Conservation (phyloP, 1,284 basidiomycete species). For the Ceratobasidium sp. region DNA sequence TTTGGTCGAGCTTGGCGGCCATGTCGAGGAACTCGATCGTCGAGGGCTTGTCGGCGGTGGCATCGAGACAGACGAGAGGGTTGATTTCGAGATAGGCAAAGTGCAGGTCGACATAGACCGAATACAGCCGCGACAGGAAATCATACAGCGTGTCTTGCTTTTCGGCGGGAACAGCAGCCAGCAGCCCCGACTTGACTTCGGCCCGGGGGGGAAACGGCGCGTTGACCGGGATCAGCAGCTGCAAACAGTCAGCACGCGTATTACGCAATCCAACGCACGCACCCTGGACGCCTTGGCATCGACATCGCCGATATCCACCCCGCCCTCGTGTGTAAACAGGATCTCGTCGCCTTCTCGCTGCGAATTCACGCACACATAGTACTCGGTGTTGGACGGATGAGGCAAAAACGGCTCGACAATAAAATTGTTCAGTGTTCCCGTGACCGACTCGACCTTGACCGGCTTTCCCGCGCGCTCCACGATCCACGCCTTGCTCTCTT, state of each 20-base stretch:
- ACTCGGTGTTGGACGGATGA: constrained; percentile 92
- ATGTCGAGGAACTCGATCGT: constrained; percentile 98
- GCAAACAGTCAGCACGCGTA: constrained; percentile 54
- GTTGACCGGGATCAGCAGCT: constrained; percentile 83
- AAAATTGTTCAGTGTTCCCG: constrained; percentile 95
- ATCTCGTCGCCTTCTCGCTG: constrained; percentile 94
- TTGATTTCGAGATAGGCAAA: constrained; percentile 99
- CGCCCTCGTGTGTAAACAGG: constrained; percentile 98
- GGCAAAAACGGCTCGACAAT: constrained; percentile 99
- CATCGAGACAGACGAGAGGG: constrained; percentile 94
- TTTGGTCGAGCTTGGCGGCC: constrained; percentile 99
- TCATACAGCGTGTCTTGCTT: constrained; percentile 91
- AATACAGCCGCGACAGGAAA: constrained; percentile 95
- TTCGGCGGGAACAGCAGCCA: constrained; percentile 75
- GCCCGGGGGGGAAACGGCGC: constrained; percentile 81
- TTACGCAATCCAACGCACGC: neutral
- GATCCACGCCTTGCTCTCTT: constrained; percentile 88
- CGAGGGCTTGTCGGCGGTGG: constrained; percentile 71
- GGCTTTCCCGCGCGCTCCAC: constrained; percentile 89
- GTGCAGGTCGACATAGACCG: constrained; percentile 96
- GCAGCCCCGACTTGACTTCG: constrained; percentile 74
- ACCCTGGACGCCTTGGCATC: constrained; percentile 81
- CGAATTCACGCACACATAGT: constrained; percentile 98
- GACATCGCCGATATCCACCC: constrained; percentile 98
- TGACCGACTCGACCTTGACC: constrained; percentile 92